A percentile compares a stretch with the other conserved stretches of the same genome.
phyloP scores from a whole-genome alignment of 1,284 basidiomycete genomes.

The Malassezia brasiliensis region DNA sequence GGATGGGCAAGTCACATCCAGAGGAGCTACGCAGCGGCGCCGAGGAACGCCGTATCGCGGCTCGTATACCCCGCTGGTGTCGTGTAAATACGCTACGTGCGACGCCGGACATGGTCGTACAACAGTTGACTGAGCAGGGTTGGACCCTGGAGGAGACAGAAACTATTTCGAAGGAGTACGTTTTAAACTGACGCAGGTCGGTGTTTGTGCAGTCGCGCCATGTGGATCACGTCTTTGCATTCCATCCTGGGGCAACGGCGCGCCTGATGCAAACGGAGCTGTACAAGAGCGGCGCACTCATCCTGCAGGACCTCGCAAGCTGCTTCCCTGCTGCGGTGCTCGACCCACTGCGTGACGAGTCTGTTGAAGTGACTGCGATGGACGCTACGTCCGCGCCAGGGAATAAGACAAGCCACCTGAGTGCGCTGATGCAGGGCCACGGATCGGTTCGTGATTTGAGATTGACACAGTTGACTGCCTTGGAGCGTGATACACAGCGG shows the following conservation, averaged over 20 bases:
- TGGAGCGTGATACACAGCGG: slow-evolving; percentile 28
- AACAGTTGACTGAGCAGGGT: slow-evolving; percentile 53
- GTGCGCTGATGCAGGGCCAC: slow-evolving; percentile 55
- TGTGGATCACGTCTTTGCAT: slow-evolving; percentile 68
- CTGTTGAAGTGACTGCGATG: slow-evolving; percentile 54
- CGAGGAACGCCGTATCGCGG: slow-evolving; percentile 18
- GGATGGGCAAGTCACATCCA: slow-evolving; percentile 22
- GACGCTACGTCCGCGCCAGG: slow-evolving; percentile 95
- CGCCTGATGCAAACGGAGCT: slow-evolving; percentile 37
- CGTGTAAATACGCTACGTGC: slow-evolving; percentile 31
- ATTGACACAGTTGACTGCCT: slow-evolving; percentile 21
- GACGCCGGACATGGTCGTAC: slow-evolving; percentile 52
- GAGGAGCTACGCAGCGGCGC: slow-evolving; percentile 35
- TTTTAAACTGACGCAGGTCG: slow-evolving; percentile 32
- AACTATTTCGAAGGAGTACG: slow-evolving; percentile 26
- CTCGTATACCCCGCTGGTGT: slow-evolving; percentile 38
- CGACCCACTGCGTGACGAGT: slow-evolving; percentile 14
- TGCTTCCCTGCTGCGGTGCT: slow-evolving; percentile 80
- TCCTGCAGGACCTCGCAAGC: slow-evolving; percentile 93
- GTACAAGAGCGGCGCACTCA: slow-evolving; percentile 67
- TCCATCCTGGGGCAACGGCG: slow-evolving; percentile 55
- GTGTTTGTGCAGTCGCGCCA: slow-evolving; percentile 52
- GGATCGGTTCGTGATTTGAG: background rate
- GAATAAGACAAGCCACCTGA: slow-evolving; percentile 91
- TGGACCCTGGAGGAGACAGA: slow-evolving; percentile 22